phyloP scores from a whole-genome alignment of 345 rosid species.

The Corchorus capsularis region DNA sequence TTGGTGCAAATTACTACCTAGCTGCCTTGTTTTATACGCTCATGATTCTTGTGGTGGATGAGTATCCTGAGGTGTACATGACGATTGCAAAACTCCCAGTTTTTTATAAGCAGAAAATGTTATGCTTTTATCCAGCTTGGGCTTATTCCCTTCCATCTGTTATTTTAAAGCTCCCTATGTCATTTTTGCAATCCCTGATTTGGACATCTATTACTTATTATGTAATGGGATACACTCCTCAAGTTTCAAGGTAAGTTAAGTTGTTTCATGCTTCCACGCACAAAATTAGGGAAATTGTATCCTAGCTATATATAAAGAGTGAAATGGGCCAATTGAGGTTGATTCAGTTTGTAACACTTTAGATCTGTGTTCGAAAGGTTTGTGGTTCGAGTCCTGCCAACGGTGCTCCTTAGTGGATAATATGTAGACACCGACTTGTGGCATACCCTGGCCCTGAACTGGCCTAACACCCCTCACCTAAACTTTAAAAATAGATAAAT shows the following conservation, averaged over 20 bases:
- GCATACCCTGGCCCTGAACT: too few relatives aligned
- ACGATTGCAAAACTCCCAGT: constrained; percentile 53
- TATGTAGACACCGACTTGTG: too few relatives aligned
- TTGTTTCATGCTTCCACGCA: too few relatives aligned
- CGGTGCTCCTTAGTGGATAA: too few relatives aligned
- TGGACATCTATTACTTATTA: constrained; percentile 78
- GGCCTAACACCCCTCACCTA: too few relatives aligned
- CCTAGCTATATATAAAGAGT: too few relatives aligned
- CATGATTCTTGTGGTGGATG: constrained; percentile 47
- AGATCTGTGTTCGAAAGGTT: too few relatives aligned
- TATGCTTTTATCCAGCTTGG: constrained; percentile 73
- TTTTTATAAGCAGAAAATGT: constrained; percentile 64
- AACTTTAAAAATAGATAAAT: too few relatives aligned
- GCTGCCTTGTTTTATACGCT: constrained; percentile 53
- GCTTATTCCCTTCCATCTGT: constrained; percentile 67
- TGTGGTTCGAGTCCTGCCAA: too few relatives aligned
- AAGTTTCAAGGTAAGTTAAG: constrained; percentile 65
- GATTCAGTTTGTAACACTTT: too few relatives aligned
- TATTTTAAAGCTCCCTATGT: constrained; percentile 58
- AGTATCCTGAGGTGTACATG: constrained; percentile 55
- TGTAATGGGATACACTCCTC: constrained; percentile 76
- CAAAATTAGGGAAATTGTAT: not conserved
- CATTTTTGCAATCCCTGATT: constrained; percentile 49
- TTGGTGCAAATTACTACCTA: constrained; percentile 54
- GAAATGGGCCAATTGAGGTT: too few relatives aligned